Evolutionary conservation across 495 filamentous ascomycete species (phyloP), one percentile per base, ranked within the genome.

Genomic region (Ascobolus immersus): DNA sequence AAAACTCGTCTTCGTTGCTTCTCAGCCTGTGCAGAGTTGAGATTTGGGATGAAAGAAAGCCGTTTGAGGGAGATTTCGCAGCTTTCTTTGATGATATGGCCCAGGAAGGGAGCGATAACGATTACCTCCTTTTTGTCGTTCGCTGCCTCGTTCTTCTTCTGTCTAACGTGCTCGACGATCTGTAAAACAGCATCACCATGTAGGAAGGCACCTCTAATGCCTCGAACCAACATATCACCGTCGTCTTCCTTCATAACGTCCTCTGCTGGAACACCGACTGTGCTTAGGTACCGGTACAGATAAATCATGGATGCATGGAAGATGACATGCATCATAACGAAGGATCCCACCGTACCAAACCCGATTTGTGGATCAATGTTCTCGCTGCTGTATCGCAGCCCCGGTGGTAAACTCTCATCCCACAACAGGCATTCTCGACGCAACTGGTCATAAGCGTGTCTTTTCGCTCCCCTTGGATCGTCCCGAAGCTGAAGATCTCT

Each of bases 281-380:
- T 40, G 17, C 42, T 46, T 14, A 50, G 43, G 39, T 50, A 50
- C 21, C 47, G 49, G 27, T 50, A 39, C 21, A 50, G 46, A 29
- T 50, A 50, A 18, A 43, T 43, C 42, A 48, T 48, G 19, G 45
- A 35, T 17, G 43, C 49, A 37, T 50, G 47, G 43, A 41, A 50
- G 46, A 50, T 50, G 21, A 49, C 46, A 27, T 50, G 47, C 47
- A 50, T 50, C 20, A 43, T 50, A 17, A 50, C 46, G 27, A 49
- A 50, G 5, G 47, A 39, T 17, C 47, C 47, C 17, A 39, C 42
- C 11, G 47, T 50, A 17, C 47, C 47, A 21, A 48, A 42, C 20
- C 35, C 43, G 35, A 50, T 49, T 17, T 50, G 47, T 4, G 39
- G 46, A n/a, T 36, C 42, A 39, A 50, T 39, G 28, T 50, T 50